phyloP scores from a whole-genome alignment of 176 grass and related monocot species.

The Bonia amplexicaulis region DNA sequence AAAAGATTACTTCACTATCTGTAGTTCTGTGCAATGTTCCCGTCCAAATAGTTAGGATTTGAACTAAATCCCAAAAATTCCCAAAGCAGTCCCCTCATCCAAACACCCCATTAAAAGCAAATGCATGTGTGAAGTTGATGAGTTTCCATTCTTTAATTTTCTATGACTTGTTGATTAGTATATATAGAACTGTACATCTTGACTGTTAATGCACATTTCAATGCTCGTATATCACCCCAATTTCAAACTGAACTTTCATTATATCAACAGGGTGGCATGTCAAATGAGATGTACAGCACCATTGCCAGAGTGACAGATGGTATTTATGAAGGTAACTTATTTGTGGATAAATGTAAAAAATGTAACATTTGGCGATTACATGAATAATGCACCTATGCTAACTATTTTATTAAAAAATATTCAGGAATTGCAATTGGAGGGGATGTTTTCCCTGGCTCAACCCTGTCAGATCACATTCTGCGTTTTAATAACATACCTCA shows the following conservation, averaged over 20 bases:
- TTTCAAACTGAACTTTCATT: conserved; percentile 9
- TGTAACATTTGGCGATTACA: not conserved
- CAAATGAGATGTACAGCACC: conserved; percentile 97
- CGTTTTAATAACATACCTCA: conserved; percentile 98
- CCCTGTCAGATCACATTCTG: conserved; percentile 92
- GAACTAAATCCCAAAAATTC: not conserved
- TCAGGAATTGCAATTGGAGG: conserved; percentile 98
- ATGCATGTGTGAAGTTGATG: not conserved
- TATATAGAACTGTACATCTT: not conserved
- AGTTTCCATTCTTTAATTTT: not conserved
- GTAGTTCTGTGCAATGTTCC: not conserved
- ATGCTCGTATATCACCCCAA: not conserved
- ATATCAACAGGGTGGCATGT: conserved; percentile 86
- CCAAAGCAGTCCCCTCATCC: not conserved
- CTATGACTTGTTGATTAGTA: not conserved
- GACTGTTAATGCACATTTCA: not conserved
- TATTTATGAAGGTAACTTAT: conserved; percentile 92
- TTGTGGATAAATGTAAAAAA: conserved; percentile 2
- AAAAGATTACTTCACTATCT: conserved; percentile 6
- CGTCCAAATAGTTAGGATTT: not conserved
- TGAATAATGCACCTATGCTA: not conserved
- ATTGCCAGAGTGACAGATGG: conserved; percentile 97
- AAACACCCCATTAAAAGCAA: not conserved
- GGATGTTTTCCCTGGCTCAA: conserved; percentile 97
- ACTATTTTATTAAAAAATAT: conserved; percentile 2